Base-by-base conservation (phyloP, 2,329 filamentous ascomycete genomes). In the Basipetospora sp. region DNA sequence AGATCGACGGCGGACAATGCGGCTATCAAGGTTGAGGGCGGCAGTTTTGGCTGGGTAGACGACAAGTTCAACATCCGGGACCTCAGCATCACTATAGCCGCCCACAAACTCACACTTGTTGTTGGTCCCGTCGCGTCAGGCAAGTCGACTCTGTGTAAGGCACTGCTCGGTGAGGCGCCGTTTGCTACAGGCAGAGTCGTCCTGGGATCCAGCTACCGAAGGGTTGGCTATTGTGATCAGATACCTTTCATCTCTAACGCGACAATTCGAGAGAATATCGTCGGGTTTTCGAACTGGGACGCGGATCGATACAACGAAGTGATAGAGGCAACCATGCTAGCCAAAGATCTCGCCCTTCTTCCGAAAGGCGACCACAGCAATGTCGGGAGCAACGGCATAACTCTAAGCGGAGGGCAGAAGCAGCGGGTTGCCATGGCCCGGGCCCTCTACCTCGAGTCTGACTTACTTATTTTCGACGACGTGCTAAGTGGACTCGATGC, bases 391-490 rank as follows among this genome's bases (percentile, higher is more conserved):
- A 54, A 56, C 14, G 61, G 60, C 0, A 54, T 64, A n/a, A 56
- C 53, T 14, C 42, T 65, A 1, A 61, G 57, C 9, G 63, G 63
- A 1, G 63, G 63, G 0, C 62, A 65, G 41, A 49, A 49, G 31
- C 53, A 59, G 3, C 50, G 58, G 2, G 45, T 57, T 0, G 48
- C 48, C 14, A 48, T 69, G 2, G 65, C 65, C 0, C 52, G 65
- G 0, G 65, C 65, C 1, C 42, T 69, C 0, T 70, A 65, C 43
- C 52, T 57, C 1, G 47, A 53, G 9, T 48, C 52, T 5, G 42
- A 56, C 0, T 45, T 62, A 10, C 46, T 66, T 20, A 43, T 70
- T 1, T 47, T 69, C 5, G 65, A 69, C 41, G 64, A 69, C 25
- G 47, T 56, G 0, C 53, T 69, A 6, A 61, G 61, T 19, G 62